Evolutionary conservation across 768 basidiomycete genomes (phyloP).

Genomic region (Tylopilus rubrobrunneus): DNA sequence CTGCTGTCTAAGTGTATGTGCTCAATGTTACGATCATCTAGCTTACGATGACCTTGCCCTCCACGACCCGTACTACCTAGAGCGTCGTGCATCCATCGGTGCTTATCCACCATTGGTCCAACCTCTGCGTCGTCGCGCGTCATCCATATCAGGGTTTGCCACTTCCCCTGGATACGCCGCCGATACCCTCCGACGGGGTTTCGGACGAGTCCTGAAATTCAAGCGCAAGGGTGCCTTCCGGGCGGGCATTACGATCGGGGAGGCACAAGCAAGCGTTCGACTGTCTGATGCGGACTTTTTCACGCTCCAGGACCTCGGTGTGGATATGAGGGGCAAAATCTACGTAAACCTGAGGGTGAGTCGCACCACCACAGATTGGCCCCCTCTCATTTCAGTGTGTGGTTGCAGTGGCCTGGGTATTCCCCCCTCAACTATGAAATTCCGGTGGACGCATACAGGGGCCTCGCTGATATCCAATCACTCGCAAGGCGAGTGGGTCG

Average conservation of each 20-base stretch:
- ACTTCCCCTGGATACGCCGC: conserved; percentile 33
- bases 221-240: conserved; percentile 67
- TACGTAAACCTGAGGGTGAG: conserved; percentile 59
- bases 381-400: not conserved
- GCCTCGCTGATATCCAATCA: conserved; percentile 61
- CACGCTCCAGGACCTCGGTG: conserved; percentile 58
- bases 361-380: conserved; percentile 3
- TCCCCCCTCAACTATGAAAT: conserved; percentile 70
- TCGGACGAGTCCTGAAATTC: conserved; percentile 60
- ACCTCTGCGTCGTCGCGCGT: conserved; percentile 34
- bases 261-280: conserved; percentile 61
- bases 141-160: conserved; percentile 35
- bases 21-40: conserved; percentile 17
- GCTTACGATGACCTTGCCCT: conserved; percentile 55
- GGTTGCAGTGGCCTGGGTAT: conserved; percentile 63
- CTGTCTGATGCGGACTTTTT: conserved; percentile 63
- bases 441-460: conserved; percentile 63
- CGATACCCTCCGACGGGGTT: conserved; percentile 47
- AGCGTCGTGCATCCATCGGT: conserved; percentile 14
- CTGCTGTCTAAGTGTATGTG: not conserved
- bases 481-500: conserved; percentile 66
- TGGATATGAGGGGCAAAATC: conserved; percentile 57
- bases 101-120: conserved; percentile 23
- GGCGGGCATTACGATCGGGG: conserved; percentile 61
- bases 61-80: conserved; percentile 46